Conservation (phyloP, 2,329 filamentous ascomycete species). For the Fusarium napiforme region DNA sequence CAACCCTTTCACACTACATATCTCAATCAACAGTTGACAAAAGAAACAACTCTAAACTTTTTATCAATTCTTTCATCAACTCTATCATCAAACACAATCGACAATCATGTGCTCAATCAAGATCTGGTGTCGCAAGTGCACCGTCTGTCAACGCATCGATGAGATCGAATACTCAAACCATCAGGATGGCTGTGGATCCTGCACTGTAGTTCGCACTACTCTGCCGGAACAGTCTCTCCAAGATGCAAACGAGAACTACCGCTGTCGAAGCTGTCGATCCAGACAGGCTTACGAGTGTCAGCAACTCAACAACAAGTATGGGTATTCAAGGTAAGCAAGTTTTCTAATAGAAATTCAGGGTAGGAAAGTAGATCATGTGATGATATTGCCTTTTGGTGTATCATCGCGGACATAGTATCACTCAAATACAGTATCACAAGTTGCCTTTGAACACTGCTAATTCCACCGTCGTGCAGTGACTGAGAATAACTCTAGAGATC, state of each 20-base stretch:
- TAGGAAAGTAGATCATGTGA: not conserved
- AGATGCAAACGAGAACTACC: slow-evolving; percentile 9
- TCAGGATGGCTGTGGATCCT: too few species aligned
- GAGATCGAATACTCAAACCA: not conserved
- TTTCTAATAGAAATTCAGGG: not conserved
- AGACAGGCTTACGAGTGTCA: not conserved
- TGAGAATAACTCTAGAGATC: not conserved
- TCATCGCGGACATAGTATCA: not conserved
- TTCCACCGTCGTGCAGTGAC: not conserved
- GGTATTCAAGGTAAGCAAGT: not conserved
- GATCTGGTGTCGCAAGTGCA: slow-evolving; percentile 15
- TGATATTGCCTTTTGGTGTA: not conserved
- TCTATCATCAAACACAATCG: not conserved
- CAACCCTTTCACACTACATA: not conserved
- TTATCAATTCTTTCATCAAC: not conserved
- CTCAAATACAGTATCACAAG: slow-evolving; percentile 15
- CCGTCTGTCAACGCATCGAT: not conserved
- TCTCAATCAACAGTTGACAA: not conserved
- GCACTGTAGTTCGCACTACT: not conserved
- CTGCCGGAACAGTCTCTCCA: not conserved
- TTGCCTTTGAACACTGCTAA: slow-evolving; percentile 3
- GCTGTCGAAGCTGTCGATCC: slow-evolving; percentile 11
- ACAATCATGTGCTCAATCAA: not conserved
- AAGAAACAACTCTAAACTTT: not conserved
- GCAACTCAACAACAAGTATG: not conserved